A percentile compares a stretch with the other conserved stretches of the same genome.
Evolutionary conservation across 1,284 basidiomycete species (phyloP).

Genomic region (Pseudozyma thailandica): DNA sequence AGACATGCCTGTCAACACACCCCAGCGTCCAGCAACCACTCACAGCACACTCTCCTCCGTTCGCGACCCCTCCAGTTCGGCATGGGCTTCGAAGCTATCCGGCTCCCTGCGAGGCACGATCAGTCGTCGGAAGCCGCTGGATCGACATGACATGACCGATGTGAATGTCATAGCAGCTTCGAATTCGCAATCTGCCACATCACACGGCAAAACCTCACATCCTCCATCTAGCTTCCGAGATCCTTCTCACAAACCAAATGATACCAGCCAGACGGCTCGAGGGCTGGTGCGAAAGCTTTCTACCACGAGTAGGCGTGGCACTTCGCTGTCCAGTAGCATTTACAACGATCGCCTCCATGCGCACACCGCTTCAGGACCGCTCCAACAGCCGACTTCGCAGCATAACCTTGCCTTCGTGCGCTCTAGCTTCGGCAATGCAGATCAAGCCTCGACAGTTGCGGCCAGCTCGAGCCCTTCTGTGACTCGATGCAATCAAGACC

Average conservation of each 20-base stretch:
- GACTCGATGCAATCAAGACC: background rate
- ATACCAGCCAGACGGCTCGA: background rate
- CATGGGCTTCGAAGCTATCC: slow-evolving; percentile 16
- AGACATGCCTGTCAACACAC: slow-evolving; percentile 9
- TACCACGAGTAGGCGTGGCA: slow-evolving; percentile 2
- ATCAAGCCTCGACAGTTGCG: background rate
- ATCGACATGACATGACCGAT: background rate
- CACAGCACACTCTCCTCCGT: background rate
- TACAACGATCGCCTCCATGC: background rate
- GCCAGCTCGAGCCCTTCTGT: background rate
- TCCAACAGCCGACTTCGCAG: too few relatives aligned
- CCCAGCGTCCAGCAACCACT: background rate
- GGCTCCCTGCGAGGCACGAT: slow-evolving; percentile 5
- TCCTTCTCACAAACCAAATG: background rate
- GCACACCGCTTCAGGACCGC: too few relatives aligned
- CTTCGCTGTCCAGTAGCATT: background rate
- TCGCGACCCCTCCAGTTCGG: background rate
- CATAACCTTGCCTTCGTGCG: too few relatives aligned
- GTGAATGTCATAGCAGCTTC: background rate
- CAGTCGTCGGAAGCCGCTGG: background rate
- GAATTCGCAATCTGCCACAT: background rate
- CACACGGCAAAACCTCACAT: slow-evolving; percentile 7
- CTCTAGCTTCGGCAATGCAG: background rate
- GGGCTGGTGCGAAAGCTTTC: slow-evolving; percentile 23
- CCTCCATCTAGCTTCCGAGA: slow-evolving; percentile 28